Conservation (phyloP, 1,284 basidiomycete species). For the Uromyces viciae-fabae region DNA sequence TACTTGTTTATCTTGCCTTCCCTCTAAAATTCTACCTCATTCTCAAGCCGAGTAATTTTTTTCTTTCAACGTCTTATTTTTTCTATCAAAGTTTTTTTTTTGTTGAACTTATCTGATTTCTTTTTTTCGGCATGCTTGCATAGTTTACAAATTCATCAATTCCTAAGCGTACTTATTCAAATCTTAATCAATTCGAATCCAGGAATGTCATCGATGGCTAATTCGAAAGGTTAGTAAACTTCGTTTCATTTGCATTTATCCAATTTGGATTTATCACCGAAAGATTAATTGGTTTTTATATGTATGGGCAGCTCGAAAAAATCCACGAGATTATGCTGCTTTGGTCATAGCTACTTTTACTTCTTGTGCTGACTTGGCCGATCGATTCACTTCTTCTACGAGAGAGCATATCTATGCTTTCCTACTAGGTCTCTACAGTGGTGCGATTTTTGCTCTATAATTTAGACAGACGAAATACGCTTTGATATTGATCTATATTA, state of each 20-base stretch:
- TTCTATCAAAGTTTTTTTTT: background rate
- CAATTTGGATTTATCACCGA: background rate
- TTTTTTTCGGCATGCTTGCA: constrained; percentile 48
- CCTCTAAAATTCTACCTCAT: constrained; percentile 11
- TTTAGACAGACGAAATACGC: background rate
- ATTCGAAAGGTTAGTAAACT: constrained; percentile 54
- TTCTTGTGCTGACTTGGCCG: constrained; percentile 46
- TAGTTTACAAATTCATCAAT: constrained; percentile 62
- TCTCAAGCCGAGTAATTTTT: constrained; percentile 31
- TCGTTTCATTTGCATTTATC: background rate
- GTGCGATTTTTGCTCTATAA: background rate
- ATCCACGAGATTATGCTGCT: constrained; percentile 9
- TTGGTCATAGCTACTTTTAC: constrained; percentile 32
- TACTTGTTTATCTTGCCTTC: no score
- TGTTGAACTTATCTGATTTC: background rate
- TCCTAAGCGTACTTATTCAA: constrained; percentile 74
- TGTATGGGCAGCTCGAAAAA: constrained; percentile 28
- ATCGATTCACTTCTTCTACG: constrained; percentile 37
- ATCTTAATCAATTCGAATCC: constrained; percentile 70
- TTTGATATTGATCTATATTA: background rate
- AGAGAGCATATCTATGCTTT: constrained; percentile 41
- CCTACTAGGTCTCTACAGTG: constrained; percentile 22
- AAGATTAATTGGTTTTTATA: background rate
- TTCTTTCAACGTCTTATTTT: background rate
- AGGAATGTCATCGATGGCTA: constrained; percentile 51